These are phyloP conservation scores for Xylaria multiplex DNA, from an alignment of 2,329 filamentous ascomycete species.

Conservation along the genomic window DNA sequence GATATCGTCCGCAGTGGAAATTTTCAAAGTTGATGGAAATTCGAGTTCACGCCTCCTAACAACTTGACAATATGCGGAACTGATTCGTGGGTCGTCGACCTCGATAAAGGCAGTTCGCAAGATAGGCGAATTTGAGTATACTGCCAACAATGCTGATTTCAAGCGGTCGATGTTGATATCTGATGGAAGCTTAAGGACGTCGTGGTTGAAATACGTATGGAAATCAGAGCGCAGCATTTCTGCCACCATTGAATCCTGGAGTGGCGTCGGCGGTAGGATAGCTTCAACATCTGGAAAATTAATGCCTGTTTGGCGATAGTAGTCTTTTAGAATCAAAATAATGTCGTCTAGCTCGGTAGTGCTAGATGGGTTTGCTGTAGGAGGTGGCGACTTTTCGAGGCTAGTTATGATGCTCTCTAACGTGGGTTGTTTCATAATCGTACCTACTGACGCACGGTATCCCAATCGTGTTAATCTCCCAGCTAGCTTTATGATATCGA, in stretches of 20 bases:
- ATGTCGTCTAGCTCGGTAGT: conserved; percentile 40
- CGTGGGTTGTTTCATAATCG: conserved; percentile 78
- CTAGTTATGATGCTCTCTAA: conserved; percentile 67
- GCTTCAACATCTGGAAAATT: conserved; percentile 59
- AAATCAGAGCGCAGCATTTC: conserved; percentile 83
- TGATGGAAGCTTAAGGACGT: conserved; percentile 71
- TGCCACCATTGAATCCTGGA: conserved; percentile 87
- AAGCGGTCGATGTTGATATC: conserved; percentile 67
- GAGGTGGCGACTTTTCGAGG: conserved; percentile 34
- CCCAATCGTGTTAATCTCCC: conserved; percentile 72
- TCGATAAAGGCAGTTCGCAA: conserved; percentile 78
- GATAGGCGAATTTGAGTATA: conserved; percentile 72
- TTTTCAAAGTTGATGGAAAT: conserved; percentile 38
- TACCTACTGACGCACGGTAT: conserved; percentile 73
- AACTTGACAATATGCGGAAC: conserved; percentile 62
- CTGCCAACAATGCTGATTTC: conserved; percentile 67
- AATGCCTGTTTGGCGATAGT: conserved; percentile 50
- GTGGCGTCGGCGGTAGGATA: conserved; percentile 78
- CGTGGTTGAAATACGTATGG: conserved; percentile 84
- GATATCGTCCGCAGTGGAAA: conserved; percentile 51
- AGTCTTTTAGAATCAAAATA: conserved; percentile 51
- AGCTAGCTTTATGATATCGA: conserved; percentile 87
- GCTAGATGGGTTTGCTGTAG: background rate
- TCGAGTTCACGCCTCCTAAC: conserved; percentile 48
- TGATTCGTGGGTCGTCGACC: conserved; percentile 68